Percentiles rank a stretch among this genome's conserved stretches.
Conservation (phyloP, 345 rosid genomes). For the Populus davidiana region DNA sequence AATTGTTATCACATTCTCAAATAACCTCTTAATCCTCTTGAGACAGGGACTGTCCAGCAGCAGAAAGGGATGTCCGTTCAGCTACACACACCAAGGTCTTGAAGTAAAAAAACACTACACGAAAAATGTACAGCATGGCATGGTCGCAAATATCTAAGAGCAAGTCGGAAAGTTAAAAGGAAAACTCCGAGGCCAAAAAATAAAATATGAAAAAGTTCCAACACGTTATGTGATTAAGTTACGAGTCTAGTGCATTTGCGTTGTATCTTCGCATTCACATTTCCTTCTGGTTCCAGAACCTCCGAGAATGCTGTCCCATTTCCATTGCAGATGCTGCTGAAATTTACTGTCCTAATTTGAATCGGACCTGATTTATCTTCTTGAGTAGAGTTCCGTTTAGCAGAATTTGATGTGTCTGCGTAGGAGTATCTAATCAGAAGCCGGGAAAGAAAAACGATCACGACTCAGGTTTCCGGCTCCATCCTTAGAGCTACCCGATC, state of each 20-base stretch:
- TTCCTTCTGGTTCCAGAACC: neutral
- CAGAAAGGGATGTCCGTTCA: too few relatives aligned
- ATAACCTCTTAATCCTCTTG: too few relatives aligned
- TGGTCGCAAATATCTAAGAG: neutral
- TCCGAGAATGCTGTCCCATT: neutral
- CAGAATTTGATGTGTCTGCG: neutral
- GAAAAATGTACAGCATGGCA: neutral
- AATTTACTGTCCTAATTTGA: neutral
- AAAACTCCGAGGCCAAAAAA: neutral
- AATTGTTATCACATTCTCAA: too few relatives aligned
- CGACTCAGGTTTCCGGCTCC: neutral
- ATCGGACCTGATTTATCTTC: neutral
- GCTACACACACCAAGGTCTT: too few relatives aligned
- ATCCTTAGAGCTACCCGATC: conserved; percentile 1
- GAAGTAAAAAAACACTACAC: neutral
- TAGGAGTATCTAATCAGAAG: neutral
- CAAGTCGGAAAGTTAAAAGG: neutral
- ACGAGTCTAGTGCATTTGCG: neutral
- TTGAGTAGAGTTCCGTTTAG: neutral
- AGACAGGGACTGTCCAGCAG: too few relatives aligned
- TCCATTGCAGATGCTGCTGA: neutral
- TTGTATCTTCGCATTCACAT: neutral
- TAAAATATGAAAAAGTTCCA: too few relatives aligned
- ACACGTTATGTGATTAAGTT: neutral
- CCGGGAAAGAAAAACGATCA: conserved; percentile 6